Percentiles rank a stretch among this genome's conserved stretches.
Conservation (phyloP, 768 basidiomycete species). For the Termitomyces sp. region DNA sequence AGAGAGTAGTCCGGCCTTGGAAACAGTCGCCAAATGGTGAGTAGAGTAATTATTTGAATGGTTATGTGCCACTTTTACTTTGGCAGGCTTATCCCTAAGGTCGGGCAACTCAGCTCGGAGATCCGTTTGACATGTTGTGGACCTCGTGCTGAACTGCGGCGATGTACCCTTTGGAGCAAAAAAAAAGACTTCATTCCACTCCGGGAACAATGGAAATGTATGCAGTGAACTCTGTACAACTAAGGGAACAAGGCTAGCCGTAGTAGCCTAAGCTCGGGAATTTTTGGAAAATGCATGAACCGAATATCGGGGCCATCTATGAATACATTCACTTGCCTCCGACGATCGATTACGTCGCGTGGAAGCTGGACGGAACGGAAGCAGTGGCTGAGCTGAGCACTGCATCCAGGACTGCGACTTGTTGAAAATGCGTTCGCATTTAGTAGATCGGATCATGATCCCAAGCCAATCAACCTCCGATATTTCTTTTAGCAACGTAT, state of each 20-base stretch:
- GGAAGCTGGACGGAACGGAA: constrained; percentile 7
- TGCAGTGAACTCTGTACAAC: background rate
- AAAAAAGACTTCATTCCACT: background rate
- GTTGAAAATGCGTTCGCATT: constrained; percentile 3
- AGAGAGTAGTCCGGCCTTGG: background rate
- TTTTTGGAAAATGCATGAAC: background rate
- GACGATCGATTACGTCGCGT: constrained; percentile 8
- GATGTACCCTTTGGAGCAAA: background rate
- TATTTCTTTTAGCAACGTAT: background rate
- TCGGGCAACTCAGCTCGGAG: background rate
- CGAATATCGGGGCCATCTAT: background rate
- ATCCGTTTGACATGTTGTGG: background rate
- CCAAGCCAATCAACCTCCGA: background rate
- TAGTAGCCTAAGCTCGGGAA: constrained; percentile 1
- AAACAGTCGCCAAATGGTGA: background rate
- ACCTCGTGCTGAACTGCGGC: background rate
- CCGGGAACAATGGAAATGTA: background rate
- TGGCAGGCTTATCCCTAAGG: background rate
- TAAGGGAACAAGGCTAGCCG: background rate
- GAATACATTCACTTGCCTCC: background rate
- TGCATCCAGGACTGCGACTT: constrained; percentile 6
- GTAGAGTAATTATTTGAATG: background rate
- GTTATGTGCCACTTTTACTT: background rate
- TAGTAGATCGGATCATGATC: constrained; percentile 7
- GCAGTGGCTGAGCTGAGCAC: constrained; percentile 2